These are phyloP conservation scores for Cryptosporidium tyzzeri DNA, from an alignment of 169 alveolate species.

Conservation along the genomic window DNA sequence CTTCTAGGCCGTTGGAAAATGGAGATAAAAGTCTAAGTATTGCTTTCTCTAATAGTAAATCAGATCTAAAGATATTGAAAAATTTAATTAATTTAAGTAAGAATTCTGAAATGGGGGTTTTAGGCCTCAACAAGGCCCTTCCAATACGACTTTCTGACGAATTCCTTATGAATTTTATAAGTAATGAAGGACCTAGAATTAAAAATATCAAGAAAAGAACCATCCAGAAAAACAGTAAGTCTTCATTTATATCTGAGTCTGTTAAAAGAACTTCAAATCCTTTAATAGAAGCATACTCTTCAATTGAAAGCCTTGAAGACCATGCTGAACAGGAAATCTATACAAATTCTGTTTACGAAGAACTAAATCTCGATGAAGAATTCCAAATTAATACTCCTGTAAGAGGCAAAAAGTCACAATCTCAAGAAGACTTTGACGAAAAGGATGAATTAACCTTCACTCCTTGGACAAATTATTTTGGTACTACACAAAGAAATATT, in stretches of 20 bases:
- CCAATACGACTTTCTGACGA: slow-evolving; percentile 4
- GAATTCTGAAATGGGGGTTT: slow-evolving; percentile 34
- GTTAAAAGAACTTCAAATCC: neutral
- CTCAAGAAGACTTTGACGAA: slow-evolving; percentile 14
- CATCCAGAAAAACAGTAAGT: neutral
- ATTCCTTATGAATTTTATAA: neutral
- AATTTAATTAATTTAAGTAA: neutral
- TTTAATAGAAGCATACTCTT: neutral
- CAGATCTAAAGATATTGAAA: neutral
- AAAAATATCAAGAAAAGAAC: neutral
- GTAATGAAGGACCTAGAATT: neutral
- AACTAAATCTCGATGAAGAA: neutral
- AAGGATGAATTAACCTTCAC: slow-evolving; percentile 42
- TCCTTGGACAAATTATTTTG: slow-evolving; percentile 68
- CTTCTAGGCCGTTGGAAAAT: slow-evolving; percentile 4
- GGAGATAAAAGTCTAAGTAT: neutral
- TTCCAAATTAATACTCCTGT: slow-evolving; percentile 30
- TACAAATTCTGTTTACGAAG: slow-evolving; percentile 7
- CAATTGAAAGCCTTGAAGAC: neutral
- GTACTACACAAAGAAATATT: slow-evolving; percentile 10
- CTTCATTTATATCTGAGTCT: neutral
- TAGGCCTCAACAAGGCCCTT: slow-evolving; percentile 2
- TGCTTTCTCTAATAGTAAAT: neutral
- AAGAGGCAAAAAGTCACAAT: slow-evolving; percentile 1
- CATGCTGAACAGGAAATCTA: neutral